Evolutionary conservation across 257 asterid species (phyloP).

Genomic region (Solanum gandarillasii): DNA sequence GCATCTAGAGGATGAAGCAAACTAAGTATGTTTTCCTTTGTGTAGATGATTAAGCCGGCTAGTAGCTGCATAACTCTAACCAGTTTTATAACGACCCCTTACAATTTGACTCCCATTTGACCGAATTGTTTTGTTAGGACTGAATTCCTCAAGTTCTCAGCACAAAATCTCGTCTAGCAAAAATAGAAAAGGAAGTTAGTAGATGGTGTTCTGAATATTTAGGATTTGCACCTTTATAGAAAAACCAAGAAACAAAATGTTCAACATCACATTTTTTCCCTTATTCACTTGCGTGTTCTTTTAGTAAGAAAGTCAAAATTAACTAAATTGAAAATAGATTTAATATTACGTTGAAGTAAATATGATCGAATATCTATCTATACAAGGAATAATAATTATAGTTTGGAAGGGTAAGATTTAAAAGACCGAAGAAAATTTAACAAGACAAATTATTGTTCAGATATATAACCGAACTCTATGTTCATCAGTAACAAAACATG

Average conservation of each 20-base stretch:
- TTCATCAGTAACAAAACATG: no score
- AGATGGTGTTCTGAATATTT: neutral
- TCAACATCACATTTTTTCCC: no score
- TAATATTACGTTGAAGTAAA: neutral
- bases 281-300: neutral
- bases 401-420: no score
- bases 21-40: neutral
- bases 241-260: neutral
- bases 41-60: neutral
- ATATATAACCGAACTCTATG: no score
- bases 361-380: no score
- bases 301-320: neutral
- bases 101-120: neutral
- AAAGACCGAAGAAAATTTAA: no score
- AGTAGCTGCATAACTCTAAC: neutral
- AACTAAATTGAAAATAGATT: neutral
- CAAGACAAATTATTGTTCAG: no score
- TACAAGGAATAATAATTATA: no score
- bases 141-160: neutral
- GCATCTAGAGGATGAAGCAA: neutral
- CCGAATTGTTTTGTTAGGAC: neutral
- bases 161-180: neutral
- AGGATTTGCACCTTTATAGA: neutral
- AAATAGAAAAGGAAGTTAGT: neutral
- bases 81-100: neutral